These are phyloP conservation scores for Septoria linicola DNA, from an alignment of 2,329 filamentous ascomycete species.

Conservation along the genomic window DNA sequence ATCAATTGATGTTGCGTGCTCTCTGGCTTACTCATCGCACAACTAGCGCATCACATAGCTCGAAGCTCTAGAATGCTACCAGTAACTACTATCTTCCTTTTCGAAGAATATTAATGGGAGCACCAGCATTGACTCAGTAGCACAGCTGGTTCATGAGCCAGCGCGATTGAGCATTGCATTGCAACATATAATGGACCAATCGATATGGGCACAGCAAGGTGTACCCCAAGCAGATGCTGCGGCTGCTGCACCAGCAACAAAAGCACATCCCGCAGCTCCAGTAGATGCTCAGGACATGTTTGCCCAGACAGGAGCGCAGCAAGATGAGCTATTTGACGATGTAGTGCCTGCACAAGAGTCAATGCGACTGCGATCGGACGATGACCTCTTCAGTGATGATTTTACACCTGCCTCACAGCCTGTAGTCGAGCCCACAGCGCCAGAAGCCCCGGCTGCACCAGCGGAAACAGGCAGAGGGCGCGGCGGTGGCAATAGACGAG, in stretches of 20 bases:
- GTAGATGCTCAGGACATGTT: conserved; percentile 30
- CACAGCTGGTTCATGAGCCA: too few species aligned
- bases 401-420: conserved; percentile 49
- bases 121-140: too few species aligned
- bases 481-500: conserved; percentile 17
- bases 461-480: background rate
- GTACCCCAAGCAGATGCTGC: background rate
- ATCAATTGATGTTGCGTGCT: too few species aligned
- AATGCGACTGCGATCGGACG: conserved; percentile 51
- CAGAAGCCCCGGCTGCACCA: conserved; percentile 20
- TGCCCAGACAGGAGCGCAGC: conserved; percentile 37
- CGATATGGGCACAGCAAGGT: conserved; percentile 7
- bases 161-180: background rate
- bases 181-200: conserved; percentile 5
- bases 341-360: conserved; percentile 44
- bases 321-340: conserved; percentile 39
- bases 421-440: conserved; percentile 31
- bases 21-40: too few species aligned
- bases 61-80: too few species aligned
- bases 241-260: background rate
- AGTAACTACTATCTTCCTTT: too few species aligned
- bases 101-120: too few species aligned
- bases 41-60: too few species aligned
- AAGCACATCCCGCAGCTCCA: background rate
- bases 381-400: conserved; percentile 54